Evolutionary conservation across 1,139 yeast genomes (phyloP).

Genomic region (Lipomyces yarrowii): DNA sequence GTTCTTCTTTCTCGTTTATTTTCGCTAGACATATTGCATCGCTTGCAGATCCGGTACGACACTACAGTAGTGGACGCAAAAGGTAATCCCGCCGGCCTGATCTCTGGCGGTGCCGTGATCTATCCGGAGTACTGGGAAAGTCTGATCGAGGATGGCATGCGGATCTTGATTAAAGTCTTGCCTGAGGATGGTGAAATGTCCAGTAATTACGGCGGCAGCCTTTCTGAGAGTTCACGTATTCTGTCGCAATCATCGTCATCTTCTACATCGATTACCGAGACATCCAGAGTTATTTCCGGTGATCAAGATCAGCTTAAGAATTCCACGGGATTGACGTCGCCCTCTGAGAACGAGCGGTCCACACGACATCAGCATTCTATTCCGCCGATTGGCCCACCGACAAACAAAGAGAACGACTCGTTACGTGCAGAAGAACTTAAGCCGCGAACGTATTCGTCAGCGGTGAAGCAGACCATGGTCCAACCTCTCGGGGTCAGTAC

Average conservation of each 20-base stretch:
- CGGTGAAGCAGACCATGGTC: conserved; percentile 16
- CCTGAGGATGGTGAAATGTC: conserved; percentile 15
- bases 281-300: background rate
- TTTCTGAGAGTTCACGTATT: conserved; percentile 4
- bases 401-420: conserved; percentile 19
- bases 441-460: conserved; percentile 24
- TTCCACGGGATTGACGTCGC: background rate
- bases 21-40: conserved; percentile 23
- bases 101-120: conserved; percentile 27
- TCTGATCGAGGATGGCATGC: conserved; percentile 30
- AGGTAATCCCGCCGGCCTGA: conserved; percentile 24
- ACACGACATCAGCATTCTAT: background rate
- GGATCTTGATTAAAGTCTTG: conserved; percentile 18
- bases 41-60: conserved; percentile 30
- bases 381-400: conserved; percentile 11
- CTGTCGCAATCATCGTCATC: conserved; percentile 4
- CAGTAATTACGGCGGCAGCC: background rate
- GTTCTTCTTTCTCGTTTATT: conserved; percentile 19
- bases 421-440: conserved; percentile 5
- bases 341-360: background rate
- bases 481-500: conserved; percentile 21
- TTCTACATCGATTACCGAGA: conserved; percentile 2
- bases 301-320: conserved; percentile 1
- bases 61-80: conserved; percentile 23
- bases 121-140: conserved; percentile 32